phyloP scores from a whole-genome alignment of 148 eudicot genomes.

The Chenopodium quinoa region DNA sequence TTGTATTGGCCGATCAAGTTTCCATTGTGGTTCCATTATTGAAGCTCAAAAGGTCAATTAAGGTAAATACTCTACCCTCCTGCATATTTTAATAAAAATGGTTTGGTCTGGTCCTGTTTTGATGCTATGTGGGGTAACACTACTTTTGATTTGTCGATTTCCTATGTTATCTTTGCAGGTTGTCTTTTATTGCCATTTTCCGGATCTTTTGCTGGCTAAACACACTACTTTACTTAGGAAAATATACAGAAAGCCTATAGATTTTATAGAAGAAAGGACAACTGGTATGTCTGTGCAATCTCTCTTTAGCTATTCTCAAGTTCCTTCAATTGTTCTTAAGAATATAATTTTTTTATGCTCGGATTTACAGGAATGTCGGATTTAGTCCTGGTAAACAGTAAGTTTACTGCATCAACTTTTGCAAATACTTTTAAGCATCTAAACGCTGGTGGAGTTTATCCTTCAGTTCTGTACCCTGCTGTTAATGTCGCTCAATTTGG shows the following conservation, averaged over 20 bases:
- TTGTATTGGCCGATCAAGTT: slow-evolving; percentile 87
- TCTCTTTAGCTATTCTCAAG: slow-evolving; percentile 3
- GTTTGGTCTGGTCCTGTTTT: not conserved
- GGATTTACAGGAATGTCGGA: slow-evolving; percentile 81
- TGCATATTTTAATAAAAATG: not conserved
- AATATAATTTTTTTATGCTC: slow-evolving; percentile 1
- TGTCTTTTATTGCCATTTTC: slow-evolving; percentile 95
- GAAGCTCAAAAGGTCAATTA: slow-evolving; percentile 61
- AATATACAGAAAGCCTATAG: slow-evolving; percentile 84
- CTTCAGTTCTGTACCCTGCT: slow-evolving; percentile 90
- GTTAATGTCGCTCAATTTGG: slow-evolving; percentile 78
- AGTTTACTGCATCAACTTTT: slow-evolving; percentile 90
- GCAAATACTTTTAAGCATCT: slow-evolving; percentile 78
- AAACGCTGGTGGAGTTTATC: slow-evolving; percentile 57
- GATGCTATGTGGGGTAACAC: not conserved
- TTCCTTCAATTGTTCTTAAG: slow-evolving; percentile 1
- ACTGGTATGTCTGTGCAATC: slow-evolving; percentile 55
- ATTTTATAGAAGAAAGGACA: slow-evolving; percentile 80
- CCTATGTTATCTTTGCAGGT: slow-evolving; percentile 44
- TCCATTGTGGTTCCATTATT: slow-evolving; percentile 75
- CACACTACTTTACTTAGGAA: slow-evolving; percentile 72
- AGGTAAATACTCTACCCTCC: slow-evolving; percentile 41
- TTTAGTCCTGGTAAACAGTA: slow-evolving; percentile 85
- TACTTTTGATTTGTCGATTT: slow-evolving; percentile 3
- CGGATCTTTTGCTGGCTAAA: slow-evolving; percentile 88